Percentiles rank a stretch among this genome's conserved stretches.
These are phyloP conservation scores for Coemansia sp. DNA, from an alignment of 192 early-diverging fungal genomes.

Conservation along the genomic window DNA sequence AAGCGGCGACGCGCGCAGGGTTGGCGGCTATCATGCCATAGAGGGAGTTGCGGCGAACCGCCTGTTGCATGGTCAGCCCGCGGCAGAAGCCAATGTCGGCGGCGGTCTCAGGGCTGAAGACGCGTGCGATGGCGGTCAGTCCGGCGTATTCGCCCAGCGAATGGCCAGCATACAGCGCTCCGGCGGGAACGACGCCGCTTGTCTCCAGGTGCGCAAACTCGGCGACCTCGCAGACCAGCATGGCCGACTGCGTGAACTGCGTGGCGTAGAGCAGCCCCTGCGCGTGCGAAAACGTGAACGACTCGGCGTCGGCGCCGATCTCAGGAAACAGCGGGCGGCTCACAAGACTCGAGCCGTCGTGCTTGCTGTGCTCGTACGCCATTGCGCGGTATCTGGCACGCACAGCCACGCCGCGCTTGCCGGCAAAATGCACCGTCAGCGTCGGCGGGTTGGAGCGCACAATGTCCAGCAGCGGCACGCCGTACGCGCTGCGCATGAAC, in stretches of 20 bases:
- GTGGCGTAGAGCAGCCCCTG: slow-evolving; percentile 87
- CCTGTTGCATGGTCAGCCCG: slow-evolving; percentile 94
- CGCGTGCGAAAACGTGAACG: slow-evolving; percentile 81
- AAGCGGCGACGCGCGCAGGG: slow-evolving; percentile 76
- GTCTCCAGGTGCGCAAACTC: slow-evolving; percentile 83
- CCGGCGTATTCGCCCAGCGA: slow-evolving; percentile 94
- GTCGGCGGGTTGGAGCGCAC: slow-evolving; percentile 81
- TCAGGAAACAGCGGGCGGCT: slow-evolving; percentile 74
- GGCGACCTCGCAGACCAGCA: slow-evolving; percentile 88
- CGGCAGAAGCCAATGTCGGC: slow-evolving; percentile 94
- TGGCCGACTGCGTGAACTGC: slow-evolving; percentile 91
- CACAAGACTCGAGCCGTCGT: slow-evolving; percentile 66
- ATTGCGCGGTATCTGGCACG: slow-evolving; percentile 80
- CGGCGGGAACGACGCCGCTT: slow-evolving; percentile 74
- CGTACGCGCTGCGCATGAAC: slow-evolving; percentile 84
- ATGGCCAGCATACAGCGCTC: slow-evolving; percentile 89
- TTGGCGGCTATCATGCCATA: slow-evolving; percentile 95
- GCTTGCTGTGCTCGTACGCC: slow-evolving; percentile 79
- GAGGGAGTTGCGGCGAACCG: slow-evolving; percentile 76
- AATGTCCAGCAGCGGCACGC: slow-evolving; percentile 87
- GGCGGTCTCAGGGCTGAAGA: slow-evolving; percentile 75
- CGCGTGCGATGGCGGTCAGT: slow-evolving; percentile 76
- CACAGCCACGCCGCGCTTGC: slow-evolving; percentile 76
- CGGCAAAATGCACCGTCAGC: slow-evolving; percentile 88
- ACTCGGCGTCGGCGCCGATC: slow-evolving; percentile 57